Base-by-base conservation (phyloP, 495 filamentous ascomycete species). In the Cudoniella acicularis region DNA sequence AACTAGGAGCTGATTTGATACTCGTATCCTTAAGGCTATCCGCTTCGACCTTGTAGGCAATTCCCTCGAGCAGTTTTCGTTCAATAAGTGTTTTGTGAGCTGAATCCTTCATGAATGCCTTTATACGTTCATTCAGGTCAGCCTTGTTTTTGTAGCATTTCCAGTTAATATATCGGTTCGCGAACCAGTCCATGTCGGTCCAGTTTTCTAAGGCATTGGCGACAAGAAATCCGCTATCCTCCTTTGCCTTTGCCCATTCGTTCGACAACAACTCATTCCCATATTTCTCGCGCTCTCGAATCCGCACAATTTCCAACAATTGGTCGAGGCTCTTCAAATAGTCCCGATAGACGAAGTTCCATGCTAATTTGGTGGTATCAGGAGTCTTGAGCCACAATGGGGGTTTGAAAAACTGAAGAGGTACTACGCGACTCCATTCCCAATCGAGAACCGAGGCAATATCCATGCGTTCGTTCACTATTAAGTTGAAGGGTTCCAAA, bases 341-440 rank as follows among this genome's bases (percentile, higher is more conserved):
- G 25, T 30, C 50, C 2, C 22, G 13, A 23, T 53, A 53, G 3
- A 26, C 10, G 17, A 17, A 53, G 25, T 17, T n/a, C 20, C 25
- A 53, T 2, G 50, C 20, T 4, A 53, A 25, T 21, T 30, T 53
- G 2, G 17, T 27, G 16, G 25, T 53, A 30, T 58, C 26, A 20
- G n/a, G 24, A 41, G 24, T 47, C 13, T 3, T 53, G 24, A 68
- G 49, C 65, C 54, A 70, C 25, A 64, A 47, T 10, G 67, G 67
- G 8, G 62, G 61, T 1, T 41, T 51, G 49, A 69, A 69, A 43
- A 64, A 63, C 52, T 69, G 58, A n/a, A 20, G 54, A 20, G 64
- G 61, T 26, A 67, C 64, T 25, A 60, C 54, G 3, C 60, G 66
- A 36, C 61, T 64, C 67, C 61, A 69, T 59, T 69, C 67, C 67